Percentiles rank a stretch among this genome's conserved stretches.
Evolutionary conservation across 208 protist species (phyloP).

Genomic region (Porcisia hertigi): DNA sequence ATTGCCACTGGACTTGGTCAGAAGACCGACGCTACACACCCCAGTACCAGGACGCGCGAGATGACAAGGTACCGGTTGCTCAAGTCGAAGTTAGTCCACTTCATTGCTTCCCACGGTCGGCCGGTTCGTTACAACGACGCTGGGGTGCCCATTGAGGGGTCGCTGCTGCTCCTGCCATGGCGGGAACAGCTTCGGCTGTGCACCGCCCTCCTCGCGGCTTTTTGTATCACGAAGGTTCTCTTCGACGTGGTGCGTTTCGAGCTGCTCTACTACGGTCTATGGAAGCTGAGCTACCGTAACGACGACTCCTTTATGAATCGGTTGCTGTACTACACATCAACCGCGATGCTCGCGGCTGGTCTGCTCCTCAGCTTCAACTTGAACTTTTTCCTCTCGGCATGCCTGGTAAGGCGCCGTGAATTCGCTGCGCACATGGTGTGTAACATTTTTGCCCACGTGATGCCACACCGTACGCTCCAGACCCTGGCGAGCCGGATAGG

Average conservation of each 20-base stretch:
- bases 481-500: not conserved
- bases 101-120: constrained; percentile 5
- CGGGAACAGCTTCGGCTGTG: constrained; percentile 34
- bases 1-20: not conserved
- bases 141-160: constrained; percentile 36
- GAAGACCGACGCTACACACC: not conserved
- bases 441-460: constrained; percentile 11
- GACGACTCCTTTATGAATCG: constrained; percentile 24
- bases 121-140: constrained; percentile 29
- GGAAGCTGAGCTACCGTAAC: constrained; percentile 36
- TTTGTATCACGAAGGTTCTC: constrained; percentile 32
- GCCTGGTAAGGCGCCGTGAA: constrained; percentile 29
- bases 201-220: constrained; percentile 22
- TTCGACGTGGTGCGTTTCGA: constrained; percentile 39
- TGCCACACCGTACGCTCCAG: constrained; percentile 21
- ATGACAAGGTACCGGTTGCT: not conserved
- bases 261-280: constrained; percentile 42
- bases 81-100: not conserved
- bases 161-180: constrained; percentile 27
- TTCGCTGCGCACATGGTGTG: constrained; percentile 29
- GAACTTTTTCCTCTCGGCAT: constrained; percentile 31
- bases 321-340: constrained; percentile 37
- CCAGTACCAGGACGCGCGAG: not conserved
- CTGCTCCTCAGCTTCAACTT: constrained; percentile 25
- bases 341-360: constrained; percentile 24